Percentiles rank a stretch among this genome's conserved stretches.
Evolutionary conservation across 2,329 filamentous ascomycete species (phyloP).

Genomic region (Fusarium newnesense): DNA sequence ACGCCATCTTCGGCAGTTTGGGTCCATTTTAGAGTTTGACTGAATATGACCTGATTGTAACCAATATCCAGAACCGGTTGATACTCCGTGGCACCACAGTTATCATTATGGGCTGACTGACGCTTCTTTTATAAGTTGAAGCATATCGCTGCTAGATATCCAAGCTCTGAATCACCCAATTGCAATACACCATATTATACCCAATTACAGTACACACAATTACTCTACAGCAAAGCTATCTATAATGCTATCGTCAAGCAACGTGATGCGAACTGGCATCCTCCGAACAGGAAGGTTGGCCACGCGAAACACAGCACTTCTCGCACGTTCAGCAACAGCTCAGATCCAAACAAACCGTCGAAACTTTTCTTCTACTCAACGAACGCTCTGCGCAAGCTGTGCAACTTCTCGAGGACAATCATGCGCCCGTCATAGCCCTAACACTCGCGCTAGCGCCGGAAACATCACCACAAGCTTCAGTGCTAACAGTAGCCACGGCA

Average conservation of each 20-base stretch:
- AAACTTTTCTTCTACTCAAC: conserved; percentile 31
- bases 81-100: not conserved
- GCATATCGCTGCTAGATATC: not conserved
- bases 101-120: conserved; percentile 3
- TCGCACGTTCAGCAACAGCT: conserved; percentile 22
- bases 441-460: conserved; percentile 13
- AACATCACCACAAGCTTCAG: conserved; percentile 19
- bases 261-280: conserved; percentile 27
- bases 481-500: conserved; percentile 12
- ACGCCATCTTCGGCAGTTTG: not conserved
- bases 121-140: conserved; percentile 6
- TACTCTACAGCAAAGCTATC: not conserved
- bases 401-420: conserved; percentile 12
- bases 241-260: conserved; percentile 29
- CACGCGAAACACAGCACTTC: conserved; percentile 19
- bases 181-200: not conserved
- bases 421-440: conserved; percentile 27
- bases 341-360: conserved; percentile 10
- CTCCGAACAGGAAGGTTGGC: conserved; percentile 22
- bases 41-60: conserved; percentile 20
- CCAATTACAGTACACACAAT: not conserved
- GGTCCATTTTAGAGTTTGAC: conserved; percentile 6
- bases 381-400: conserved; percentile 27
- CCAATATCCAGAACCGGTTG: not conserved
- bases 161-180: not conserved